Evolutionary conservation across 2,329 filamentous ascomycete species (phyloP), one percentile per base, ranked within the genome.

Genomic region (Eutypa lata): DNA sequence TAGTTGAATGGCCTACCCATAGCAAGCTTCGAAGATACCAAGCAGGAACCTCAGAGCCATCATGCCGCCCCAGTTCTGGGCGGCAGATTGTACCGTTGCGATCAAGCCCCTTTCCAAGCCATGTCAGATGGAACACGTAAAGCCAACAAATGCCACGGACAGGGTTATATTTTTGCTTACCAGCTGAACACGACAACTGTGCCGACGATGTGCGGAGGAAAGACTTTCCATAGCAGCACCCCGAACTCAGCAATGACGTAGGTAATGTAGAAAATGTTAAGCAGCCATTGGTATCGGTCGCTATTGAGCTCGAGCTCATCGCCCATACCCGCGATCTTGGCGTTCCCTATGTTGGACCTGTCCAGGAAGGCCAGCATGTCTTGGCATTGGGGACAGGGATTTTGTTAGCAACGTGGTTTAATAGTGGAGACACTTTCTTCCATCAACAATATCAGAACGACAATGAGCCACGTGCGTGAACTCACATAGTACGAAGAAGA

Each of bases 91-190:
- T 11, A 92, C 74, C 2, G 88, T 91, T 1, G 90, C 90, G 14
- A 88, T 74, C 7, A 91, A 67, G 11, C 91, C 91, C 91, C 91
- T 96, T 8, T 82, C 82, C 33, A 86, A 73, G 10, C 92, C 89
- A 54, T 87, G 81, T 46, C 74, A 57, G 50, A 50, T 38, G 33
- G 19, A 40, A 50, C 16, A 22, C 3, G 28, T 18, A 14, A 38
- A 46, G 38, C 31, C 19, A 43, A 43, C n/a, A 13, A 40, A 18
- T 43, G 16, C 7, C n/a, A 31, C 14, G 24, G 13, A 21, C 10
- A 13, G 13, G n/a, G n/a, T n/a, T n/a, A 18, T 16, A 6, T 14
- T 16, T 16, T 11, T 18, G 57, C 61, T 47, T 53, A 63, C 61
- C 61, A 64, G 19, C 55, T 51, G 38, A 64, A 61, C 10, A 64